Base-by-base conservation (phyloP, 1,284 basidiomycete genomes). In the Cystobasidium slooffiae region DNA sequence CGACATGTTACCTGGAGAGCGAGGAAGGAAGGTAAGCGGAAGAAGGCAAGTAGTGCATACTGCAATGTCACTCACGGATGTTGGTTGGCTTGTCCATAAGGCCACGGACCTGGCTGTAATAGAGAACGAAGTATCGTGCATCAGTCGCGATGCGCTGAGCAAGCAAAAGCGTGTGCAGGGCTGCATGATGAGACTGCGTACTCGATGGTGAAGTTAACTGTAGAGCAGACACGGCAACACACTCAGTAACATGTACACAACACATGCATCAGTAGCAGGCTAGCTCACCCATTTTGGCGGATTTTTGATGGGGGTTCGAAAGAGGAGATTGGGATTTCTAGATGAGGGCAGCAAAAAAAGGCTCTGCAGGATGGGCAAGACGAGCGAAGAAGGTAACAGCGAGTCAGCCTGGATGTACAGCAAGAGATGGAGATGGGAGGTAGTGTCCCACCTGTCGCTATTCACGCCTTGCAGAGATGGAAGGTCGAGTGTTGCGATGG, bases 141-240 rank as follows among this genome's bases (percentile, higher is more conserved):
- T 63, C 43, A 63, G 61, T 31, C 24, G 43, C n/a, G 31, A 7
- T 18, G 10, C 61, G 20, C 39, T 59, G 53, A 10, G 37, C 16
- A 44, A 14, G 22, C 16, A 24, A 31, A 31, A 31, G 31, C 31
- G 31, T 31, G 31, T 31, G 31, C 31, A 31, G 5, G 31, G 31
- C 31, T 31, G 51, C 46, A 52, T 14, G 20, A 41, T 8, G 47
- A 20, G 3, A 24, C 24, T 5, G 52, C 70, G 43, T 51, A 73
- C 70, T 73, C 70, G 52, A 73, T 52, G 53, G 70, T 73, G 70
- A 73, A 73, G 70, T 73, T 73, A 47, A 73, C 70, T 73, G 68
- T 41, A 37, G 53, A 49, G 47, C 44, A 58, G 55, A 18, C 6
- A 31, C 16, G 31, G 41, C 39, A 53, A 24, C 41, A 31, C 43